phyloP scores from a whole-genome alignment of 73 alveolate genomes.

The Paramecium octaurelia region DNA sequence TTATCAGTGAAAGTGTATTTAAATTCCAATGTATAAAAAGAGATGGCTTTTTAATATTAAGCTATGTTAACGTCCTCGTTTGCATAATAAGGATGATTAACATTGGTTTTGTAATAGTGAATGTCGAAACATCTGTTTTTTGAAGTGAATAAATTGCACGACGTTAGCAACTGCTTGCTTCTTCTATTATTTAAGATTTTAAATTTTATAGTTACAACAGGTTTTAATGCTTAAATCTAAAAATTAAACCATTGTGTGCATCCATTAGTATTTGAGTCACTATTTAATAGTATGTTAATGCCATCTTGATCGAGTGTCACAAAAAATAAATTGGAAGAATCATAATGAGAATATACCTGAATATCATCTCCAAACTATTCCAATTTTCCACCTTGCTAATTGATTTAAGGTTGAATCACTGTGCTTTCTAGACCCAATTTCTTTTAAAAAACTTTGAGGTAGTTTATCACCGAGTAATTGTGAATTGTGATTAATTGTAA shows the following conservation, averaged over 20 bases:
- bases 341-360: background rate
- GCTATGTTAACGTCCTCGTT: background rate
- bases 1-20: background rate
- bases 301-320: background rate
- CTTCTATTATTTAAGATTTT: background rate
- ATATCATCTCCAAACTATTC: background rate
- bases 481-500: background rate
- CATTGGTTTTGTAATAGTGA: background rate
- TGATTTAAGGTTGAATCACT: background rate
- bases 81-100: constrained; percentile 34
- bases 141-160: background rate
- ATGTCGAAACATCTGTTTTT: background rate
- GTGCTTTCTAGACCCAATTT: background rate
- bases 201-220: background rate
- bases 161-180: background rate
- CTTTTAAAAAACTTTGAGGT: background rate
- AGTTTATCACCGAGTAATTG: background rate
- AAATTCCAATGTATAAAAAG: background rate
- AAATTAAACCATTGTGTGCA: constrained; percentile 62
- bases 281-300: background rate
- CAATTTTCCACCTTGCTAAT: background rate
- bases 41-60: background rate
- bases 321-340: background rate
- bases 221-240: background rate
- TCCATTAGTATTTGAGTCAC: constrained; percentile 61